Evolutionary conservation across 2,329 filamentous ascomycete genomes (phyloP).

Genomic region (Microsporum ferrugineum): DNA sequence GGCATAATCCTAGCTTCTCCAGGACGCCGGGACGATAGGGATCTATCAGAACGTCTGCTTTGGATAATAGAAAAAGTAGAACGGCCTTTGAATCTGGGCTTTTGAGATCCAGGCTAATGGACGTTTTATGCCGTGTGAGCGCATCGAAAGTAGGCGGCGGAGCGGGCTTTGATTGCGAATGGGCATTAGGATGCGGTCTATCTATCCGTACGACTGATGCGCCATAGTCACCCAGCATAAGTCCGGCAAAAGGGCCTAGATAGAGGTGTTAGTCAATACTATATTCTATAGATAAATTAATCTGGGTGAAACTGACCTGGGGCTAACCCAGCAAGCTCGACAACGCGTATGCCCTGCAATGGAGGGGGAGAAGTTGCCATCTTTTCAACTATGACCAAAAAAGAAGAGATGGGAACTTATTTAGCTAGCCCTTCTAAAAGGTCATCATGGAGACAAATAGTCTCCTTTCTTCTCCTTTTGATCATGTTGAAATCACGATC

Average conservation of each 20-base stretch:
- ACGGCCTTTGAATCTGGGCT: slow-evolving; percentile 51
- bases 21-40: slow-evolving; percentile 86
- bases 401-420: too few relatives aligned
- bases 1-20: slow-evolving; percentile 69
- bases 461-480: background rate
- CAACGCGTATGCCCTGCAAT: slow-evolving; percentile 19
- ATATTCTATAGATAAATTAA: background rate
- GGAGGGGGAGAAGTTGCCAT: slow-evolving; percentile 11
- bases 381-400: background rate
- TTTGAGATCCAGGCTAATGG: slow-evolving; percentile 71
- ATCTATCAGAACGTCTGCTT: slow-evolving; percentile 74
- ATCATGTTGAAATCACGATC: background rate
- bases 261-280: background rate
- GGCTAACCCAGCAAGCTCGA: slow-evolving; percentile 21
- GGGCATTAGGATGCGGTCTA: slow-evolving; percentile 39
- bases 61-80: slow-evolving; percentile 51
- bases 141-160: slow-evolving; percentile 53
- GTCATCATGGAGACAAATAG: background rate
- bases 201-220: slow-evolving; percentile 82
- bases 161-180: slow-evolving; percentile 25
- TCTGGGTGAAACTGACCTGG: slow-evolving; percentile 15
- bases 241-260: slow-evolving; percentile 71
- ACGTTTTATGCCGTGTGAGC: slow-evolving; percentile 69
- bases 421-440: background rate
- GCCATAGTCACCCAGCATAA: slow-evolving; percentile 81